phyloP scores from a whole-genome alignment of 768 basidiomycete genomes.

The Tylopilus felleus region DNA sequence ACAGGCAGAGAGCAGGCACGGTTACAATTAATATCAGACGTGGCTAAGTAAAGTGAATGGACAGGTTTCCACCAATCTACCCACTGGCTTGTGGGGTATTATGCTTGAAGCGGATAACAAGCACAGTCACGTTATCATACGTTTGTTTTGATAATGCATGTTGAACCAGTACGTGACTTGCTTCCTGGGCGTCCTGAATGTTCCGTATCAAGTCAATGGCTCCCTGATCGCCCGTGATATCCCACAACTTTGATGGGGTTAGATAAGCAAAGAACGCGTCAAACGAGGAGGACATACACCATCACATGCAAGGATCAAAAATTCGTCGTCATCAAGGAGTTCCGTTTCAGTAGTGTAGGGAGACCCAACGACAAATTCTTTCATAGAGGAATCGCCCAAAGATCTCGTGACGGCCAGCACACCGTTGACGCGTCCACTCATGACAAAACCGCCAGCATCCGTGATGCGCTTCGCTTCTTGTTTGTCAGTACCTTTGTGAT shows the following conservation, averaged over 20 bases:
- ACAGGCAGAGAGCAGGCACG: not conserved
- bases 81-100: slow-evolving; percentile 8
- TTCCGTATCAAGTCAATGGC: slow-evolving; percentile 83
- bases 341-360: slow-evolving; percentile 99
- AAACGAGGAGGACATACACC: slow-evolving; percentile 60
- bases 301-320: slow-evolving; percentile 94
- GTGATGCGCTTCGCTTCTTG: slow-evolving; percentile 97
- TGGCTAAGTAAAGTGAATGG: not conserved
- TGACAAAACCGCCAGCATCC: slow-evolving; percentile 97
- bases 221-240: slow-evolving; percentile 86
- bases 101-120: slow-evolving; percentile 80
- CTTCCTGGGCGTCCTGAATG: slow-evolving; percentile 74
- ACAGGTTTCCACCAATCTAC: slow-evolving; percentile 1
- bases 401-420: slow-evolving; percentile 95
- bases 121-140: slow-evolving; percentile 90
- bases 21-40: slow-evolving; percentile 7
- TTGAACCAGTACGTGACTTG: slow-evolving; percentile 72
- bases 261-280: not conserved
- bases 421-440: slow-evolving; percentile 98
- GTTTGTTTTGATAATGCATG: slow-evolving; percentile 88
- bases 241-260: slow-evolving; percentile 74
- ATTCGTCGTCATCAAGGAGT: slow-evolving; percentile 87
- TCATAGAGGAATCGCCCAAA: slow-evolving; percentile 97
- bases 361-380: slow-evolving; percentile 97
- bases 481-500: slow-evolving; percentile 96